Conservation (phyloP, 352 stramenopile species). For the Globisporangium cederbergense region DNA sequence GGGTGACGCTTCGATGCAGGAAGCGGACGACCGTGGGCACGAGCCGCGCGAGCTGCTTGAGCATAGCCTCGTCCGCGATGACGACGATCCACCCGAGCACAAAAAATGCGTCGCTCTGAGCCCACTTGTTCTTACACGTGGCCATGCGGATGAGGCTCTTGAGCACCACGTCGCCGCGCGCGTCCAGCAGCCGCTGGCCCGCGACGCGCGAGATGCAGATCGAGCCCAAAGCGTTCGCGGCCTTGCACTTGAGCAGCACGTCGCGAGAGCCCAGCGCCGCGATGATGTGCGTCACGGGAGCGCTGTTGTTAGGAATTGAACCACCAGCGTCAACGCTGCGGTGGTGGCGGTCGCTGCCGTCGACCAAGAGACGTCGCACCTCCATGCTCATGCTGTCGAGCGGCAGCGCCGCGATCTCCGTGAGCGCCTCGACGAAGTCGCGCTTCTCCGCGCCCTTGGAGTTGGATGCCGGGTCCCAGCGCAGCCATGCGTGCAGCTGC, state of each 20-base stretch:
- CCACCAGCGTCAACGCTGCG: background rate
- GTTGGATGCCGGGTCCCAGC: conserved; percentile 31
- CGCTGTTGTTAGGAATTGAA: background rate
- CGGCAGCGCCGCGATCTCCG: conserved; percentile 64
- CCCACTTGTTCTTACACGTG: conserved; percentile 68
- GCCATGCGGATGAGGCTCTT: conserved; percentile 50
- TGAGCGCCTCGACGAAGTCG: conserved; percentile 66
- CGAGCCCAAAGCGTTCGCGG: conserved; percentile 65
- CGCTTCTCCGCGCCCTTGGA: conserved; percentile 30
- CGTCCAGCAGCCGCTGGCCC: conserved; percentile 54
- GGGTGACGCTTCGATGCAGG: conserved; percentile 39
- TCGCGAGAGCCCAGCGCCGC: conserved; percentile 49
- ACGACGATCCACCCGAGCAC: conserved; percentile 75
- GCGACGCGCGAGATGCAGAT: conserved; percentile 73
- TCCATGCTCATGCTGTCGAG: conserved; percentile 74
- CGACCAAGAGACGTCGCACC: conserved; percentile 53
- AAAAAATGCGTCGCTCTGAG: conserved; percentile 69
- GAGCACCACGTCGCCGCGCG: conserved; percentile 35
- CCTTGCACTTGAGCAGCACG: conserved; percentile 79
- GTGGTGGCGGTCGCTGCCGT: background rate
- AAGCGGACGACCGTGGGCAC: conserved; percentile 39
- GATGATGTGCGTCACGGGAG: conserved; percentile 35
- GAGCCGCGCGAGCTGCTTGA: conserved; percentile 36
- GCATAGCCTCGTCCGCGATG: conserved; percentile 48
- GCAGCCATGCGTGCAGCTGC: conserved; percentile 21